phyloP scores from a whole-genome alignment of 2,329 filamentous ascomycete genomes.

The Epichloe elymi region DNA sequence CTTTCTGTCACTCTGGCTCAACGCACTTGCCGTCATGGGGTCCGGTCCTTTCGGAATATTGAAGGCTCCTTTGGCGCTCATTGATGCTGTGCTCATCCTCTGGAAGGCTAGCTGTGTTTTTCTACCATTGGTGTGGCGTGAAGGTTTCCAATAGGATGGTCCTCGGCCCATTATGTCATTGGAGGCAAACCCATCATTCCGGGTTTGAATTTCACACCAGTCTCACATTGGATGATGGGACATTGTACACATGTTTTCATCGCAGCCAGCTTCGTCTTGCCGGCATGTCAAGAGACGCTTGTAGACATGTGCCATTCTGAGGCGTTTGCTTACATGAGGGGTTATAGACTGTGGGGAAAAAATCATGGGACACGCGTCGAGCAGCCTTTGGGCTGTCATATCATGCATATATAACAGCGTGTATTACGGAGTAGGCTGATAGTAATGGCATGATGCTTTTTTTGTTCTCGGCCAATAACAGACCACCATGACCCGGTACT shows the following conservation, averaged over 20 bases:
- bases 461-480: not conserved
- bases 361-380: not conserved
- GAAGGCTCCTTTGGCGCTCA: slow-evolving; percentile 44
- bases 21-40: slow-evolving; percentile 26
- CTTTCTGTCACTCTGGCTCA: slow-evolving; percentile 68
- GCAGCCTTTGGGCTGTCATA: not conserved
- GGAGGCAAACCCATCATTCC: not conserved
- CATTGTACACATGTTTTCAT: not conserved
- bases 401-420: not conserved
- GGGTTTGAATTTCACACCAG: not conserved
- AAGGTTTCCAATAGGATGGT: slow-evolving; percentile 29
- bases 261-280: not conserved
- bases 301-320: not conserved
- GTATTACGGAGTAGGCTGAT: not conserved
- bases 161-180: too few species aligned
- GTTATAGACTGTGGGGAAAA: not conserved
- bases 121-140: slow-evolving; percentile 64
- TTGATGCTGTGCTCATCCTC: slow-evolving; percentile 57
- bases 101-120: slow-evolving; percentile 75
- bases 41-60: slow-evolving; percentile 24
- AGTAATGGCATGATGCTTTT: not conserved
- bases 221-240: not conserved
- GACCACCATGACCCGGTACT: not conserved
- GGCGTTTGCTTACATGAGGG: not conserved
- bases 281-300: not conserved